Evolutionary conservation across 768 basidiomycete genomes (phyloP).

Genomic region (Ramaria sp.): DNA sequence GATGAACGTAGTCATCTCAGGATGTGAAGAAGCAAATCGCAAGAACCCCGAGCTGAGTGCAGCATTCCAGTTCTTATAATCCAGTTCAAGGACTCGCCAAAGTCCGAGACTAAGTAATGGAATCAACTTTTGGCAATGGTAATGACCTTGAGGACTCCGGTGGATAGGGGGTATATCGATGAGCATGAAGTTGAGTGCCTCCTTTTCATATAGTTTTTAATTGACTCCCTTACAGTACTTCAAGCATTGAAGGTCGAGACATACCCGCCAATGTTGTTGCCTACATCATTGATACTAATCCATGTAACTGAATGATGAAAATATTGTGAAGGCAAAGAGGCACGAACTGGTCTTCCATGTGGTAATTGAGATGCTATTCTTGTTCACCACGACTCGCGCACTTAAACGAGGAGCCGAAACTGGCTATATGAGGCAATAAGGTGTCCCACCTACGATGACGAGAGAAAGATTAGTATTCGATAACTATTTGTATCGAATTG

Average conservation of each 20-base stretch:
- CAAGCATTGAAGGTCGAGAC: background rate
- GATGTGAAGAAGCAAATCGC: constrained; percentile 28
- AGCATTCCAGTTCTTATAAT: constrained; percentile 34
- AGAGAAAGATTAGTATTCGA: background rate
- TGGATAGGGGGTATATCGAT: constrained; percentile 48
- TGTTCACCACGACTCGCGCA: constrained; percentile 46
- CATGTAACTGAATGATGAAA: constrained; percentile 50
- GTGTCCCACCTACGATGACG: constrained; percentile 15
- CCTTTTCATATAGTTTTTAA: constrained; percentile 36
- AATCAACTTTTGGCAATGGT: too few species aligned
- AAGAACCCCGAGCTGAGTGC: constrained; percentile 22
- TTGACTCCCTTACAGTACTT: too few species aligned
- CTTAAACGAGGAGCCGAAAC: constrained; percentile 35
- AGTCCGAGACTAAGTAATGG: background rate
- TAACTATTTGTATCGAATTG: constrained; percentile 14
- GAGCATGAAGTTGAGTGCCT: constrained; percentile 44
- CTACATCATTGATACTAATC: constrained; percentile 56
- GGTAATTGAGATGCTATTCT: constrained; percentile 29
- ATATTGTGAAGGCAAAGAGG: too few species aligned
- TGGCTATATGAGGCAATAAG: constrained; percentile 23
- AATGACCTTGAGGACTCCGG: constrained; percentile 33
- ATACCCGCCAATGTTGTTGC: constrained; percentile 39
- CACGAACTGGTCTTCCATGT: constrained; percentile 31
- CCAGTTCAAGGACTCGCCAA: background rate
- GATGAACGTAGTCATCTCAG: constrained; percentile 35